Percentiles rank a stretch among this genome's conserved stretches.
Conservation (phyloP, 331 rosid species). For the Malus hybrid region DNA sequence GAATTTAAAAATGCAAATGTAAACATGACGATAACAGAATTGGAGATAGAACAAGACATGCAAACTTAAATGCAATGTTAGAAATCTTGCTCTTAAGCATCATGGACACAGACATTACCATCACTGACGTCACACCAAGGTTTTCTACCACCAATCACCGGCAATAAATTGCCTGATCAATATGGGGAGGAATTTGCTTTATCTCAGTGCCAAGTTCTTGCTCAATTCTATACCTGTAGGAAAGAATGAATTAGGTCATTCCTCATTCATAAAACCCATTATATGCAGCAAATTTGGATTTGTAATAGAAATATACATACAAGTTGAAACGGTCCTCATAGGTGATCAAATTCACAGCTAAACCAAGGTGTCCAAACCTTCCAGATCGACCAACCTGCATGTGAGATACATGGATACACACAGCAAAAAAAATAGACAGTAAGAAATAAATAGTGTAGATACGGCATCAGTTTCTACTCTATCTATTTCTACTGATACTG, state of each 20-base stretch:
- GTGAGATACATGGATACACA: constrained; percentile 11
- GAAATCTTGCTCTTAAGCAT: not conserved
- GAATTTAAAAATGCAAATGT: not conserved
- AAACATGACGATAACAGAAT: not conserved
- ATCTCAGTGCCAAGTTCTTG: constrained; percentile 99
- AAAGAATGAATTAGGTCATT: not conserved
- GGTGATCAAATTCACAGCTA: constrained; percentile 98
- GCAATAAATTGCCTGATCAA: constrained; percentile 98
- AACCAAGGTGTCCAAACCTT: constrained; percentile 99
- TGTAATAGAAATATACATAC: constrained; percentile 27
- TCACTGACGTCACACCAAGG: constrained; percentile 17
- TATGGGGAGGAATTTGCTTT: constrained; percentile 95
- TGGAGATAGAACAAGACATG: not conserved
- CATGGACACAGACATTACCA: constrained; percentile 2
- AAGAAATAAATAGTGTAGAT: not conserved
- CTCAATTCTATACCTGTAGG: constrained; percentile 92
- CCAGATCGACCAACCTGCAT: constrained; percentile 98
- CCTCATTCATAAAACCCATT: not conserved
- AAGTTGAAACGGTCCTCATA: constrained; percentile 97
- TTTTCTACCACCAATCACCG: constrained; percentile 42
- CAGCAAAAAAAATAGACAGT: not conserved
- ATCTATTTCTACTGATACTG: not conserved
- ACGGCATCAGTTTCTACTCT: not conserved
- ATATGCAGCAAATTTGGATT: not conserved
- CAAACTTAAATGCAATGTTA: not conserved